Evolutionary conservation across 2,329 filamentous ascomycete species (phyloP).

Genomic region (Ophiocordyceps unilateralis): DNA sequence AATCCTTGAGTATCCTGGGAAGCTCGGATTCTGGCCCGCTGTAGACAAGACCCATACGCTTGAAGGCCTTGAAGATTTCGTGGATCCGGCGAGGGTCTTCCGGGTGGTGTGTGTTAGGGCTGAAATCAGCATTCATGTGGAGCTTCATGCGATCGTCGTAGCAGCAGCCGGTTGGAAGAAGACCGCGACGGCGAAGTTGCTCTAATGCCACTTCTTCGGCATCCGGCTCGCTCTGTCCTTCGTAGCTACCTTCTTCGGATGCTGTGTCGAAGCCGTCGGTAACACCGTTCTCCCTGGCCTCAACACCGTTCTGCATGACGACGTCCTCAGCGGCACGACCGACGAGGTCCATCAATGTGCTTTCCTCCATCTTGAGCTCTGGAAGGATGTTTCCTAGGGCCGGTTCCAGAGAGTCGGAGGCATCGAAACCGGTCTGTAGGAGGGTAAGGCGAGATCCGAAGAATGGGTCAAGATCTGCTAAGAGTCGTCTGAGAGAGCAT

Average conservation of each 20-base stretch:
- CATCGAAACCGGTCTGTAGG: too few relatives aligned
- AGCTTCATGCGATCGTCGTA: constrained; percentile 95
- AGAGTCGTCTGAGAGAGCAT: not conserved
- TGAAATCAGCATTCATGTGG: constrained; percentile 71
- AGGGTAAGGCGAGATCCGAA: not conserved
- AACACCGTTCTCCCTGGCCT: constrained; percentile 4
- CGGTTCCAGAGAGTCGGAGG: not conserved
- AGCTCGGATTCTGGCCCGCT: constrained; percentile 38
- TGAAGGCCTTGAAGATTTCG: constrained; percentile 81
- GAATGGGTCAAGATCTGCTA: not conserved
- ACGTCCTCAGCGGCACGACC: constrained; percentile 27
- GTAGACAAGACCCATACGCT: constrained; percentile 61
- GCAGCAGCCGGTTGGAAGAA: constrained; percentile 58
- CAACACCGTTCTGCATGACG: constrained; percentile 11
- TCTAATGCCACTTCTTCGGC: constrained; percentile 19
- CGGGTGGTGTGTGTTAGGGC: constrained; percentile 64
- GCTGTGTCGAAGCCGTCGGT: constrained; percentile 13
- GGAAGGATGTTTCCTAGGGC: not conserved
- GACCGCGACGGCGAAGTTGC: constrained; percentile 23
- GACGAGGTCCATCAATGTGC: constrained; percentile 21
- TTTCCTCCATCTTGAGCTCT: constrained; percentile 3
- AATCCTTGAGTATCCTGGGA: constrained; percentile 29
- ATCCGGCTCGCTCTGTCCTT: constrained; percentile 17
- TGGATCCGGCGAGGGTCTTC: constrained; percentile 89
- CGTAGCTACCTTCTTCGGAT: constrained; percentile 16